Evolutionary conservation across 805 yeast genomes (phyloP).

Genomic region (Ogataea kodamae): DNA sequence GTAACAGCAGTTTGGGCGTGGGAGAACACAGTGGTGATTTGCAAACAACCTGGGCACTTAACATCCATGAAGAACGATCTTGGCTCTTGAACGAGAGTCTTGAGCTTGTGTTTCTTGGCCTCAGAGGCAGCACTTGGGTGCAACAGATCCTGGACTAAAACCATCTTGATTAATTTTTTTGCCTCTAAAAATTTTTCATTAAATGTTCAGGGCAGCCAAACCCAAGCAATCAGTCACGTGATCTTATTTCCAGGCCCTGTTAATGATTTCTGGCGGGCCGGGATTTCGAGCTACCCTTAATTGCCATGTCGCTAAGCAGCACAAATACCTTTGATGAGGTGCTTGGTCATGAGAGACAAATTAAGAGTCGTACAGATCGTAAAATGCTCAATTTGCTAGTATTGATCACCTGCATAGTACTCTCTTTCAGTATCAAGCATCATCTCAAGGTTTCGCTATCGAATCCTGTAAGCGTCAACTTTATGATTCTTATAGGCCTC

Average conservation of each 20-base stretch:
- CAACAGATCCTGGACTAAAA: slow-evolving; percentile 97
- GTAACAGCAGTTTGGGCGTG: slow-evolving; percentile 99
- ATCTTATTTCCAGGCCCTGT: too few species aligned
- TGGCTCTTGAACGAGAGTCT: slow-evolving; percentile 96
- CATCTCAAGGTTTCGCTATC: slow-evolving; percentile 8
- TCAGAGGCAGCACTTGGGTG: slow-evolving; percentile 98
- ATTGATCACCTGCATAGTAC: slow-evolving; percentile 9
- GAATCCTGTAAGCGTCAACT: slow-evolving; percentile 12
- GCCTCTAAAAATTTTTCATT: slow-evolving; percentile 12
- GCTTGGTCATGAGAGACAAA: not conserved
- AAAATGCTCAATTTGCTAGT: slow-evolving; percentile 9
- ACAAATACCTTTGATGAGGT: slow-evolving; percentile 5
- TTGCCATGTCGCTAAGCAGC: slow-evolving; percentile 8
- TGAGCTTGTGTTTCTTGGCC: slow-evolving; percentile 95
- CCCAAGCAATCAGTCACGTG: slow-evolving; percentile 6
- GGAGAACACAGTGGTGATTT: slow-evolving; percentile 98
- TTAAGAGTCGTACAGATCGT: slow-evolving; percentile 7
- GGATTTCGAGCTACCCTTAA: slow-evolving; percentile 1
- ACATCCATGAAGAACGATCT: slow-evolving; percentile 99
- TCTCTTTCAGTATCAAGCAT: slow-evolving; percentile 15
- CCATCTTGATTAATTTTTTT: slow-evolving; percentile 39
- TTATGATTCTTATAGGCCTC: slow-evolving; percentile 6
- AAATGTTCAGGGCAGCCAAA: slow-evolving; percentile 7
- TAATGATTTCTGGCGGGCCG: too few species aligned
- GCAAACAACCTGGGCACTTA: slow-evolving; percentile 98